Conservation (phyloP, 2,329 filamentous ascomycete genomes). For the Verticillium dahliae region DNA sequence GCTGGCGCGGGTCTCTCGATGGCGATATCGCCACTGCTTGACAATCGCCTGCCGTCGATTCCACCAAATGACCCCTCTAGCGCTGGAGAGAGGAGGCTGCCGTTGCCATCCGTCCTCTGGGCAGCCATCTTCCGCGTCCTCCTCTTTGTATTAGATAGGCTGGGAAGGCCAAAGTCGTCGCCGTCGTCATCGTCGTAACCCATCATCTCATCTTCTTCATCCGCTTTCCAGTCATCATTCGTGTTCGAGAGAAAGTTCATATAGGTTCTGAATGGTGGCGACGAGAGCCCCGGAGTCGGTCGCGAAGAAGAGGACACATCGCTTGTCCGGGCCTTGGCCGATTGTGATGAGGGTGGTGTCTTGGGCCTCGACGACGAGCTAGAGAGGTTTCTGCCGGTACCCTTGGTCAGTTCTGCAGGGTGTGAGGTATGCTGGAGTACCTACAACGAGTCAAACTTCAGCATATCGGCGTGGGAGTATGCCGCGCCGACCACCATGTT, state of each 20-base stretch:
- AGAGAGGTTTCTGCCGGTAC: conserved; percentile 46
- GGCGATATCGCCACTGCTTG: conserved; percentile 89
- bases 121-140: conserved; percentile 51
- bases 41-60: conserved; percentile 50
- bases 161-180: conserved; percentile 92
- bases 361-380: conserved; percentile 58
- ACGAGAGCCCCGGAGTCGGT: conserved; percentile 44
- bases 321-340: conserved; percentile 43
- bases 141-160: conserved; percentile 83
- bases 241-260: conserved; percentile 75
- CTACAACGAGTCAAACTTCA: conserved; percentile 79
- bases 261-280: conserved; percentile 67
- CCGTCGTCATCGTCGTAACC: conserved; percentile 79
- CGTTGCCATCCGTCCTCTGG: conserved; percentile 25
- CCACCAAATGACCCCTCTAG: conserved; percentile 30
- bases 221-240: conserved; percentile 74
- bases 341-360: conserved; percentile 63
- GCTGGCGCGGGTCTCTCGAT: conserved; percentile 76
- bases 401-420: conserved; percentile 5
- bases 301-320: conserved; percentile 50
- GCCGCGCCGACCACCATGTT: conserved; percentile 83
- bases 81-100: conserved; percentile 23
- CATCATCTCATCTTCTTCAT: conserved; percentile 68
- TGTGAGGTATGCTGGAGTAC: conserved; percentile 14
- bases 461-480: conserved; percentile 92